These are phyloP conservation scores for Beauveria pseudobassiana DNA, from an alignment of 2,329 filamentous ascomycete genomes.

Conservation along the genomic window DNA sequence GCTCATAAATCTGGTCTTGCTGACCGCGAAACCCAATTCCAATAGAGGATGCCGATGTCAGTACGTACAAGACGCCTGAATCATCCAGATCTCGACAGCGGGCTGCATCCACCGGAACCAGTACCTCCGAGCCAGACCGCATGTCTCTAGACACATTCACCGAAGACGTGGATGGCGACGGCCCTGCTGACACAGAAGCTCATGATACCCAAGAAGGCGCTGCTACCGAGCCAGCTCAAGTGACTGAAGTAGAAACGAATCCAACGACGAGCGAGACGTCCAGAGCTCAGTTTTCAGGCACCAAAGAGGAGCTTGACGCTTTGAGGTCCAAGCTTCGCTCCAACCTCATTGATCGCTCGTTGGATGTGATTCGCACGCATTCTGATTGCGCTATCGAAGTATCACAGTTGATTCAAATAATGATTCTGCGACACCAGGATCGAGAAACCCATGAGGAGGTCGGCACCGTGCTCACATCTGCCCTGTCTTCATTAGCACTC, in stretches of 20 bases:
- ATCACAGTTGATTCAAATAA: constrained; percentile 73
- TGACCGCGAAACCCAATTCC: constrained; percentile 60
- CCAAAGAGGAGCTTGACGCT: constrained; percentile 72
- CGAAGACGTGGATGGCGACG: constrained; percentile 23
- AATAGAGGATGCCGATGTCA: constrained; percentile 47
- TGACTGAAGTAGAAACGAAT: not conserved
- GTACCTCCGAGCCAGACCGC: constrained; percentile 25
- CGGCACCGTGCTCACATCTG: constrained; percentile 74
- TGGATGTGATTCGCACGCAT: constrained; percentile 85
- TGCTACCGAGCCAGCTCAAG: not conserved
- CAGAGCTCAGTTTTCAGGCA: constrained; percentile 15
- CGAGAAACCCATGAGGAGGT: constrained; percentile 60
- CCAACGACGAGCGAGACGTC: not conserved
- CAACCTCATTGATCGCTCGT: constrained; percentile 77
- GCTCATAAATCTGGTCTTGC: constrained; percentile 51
- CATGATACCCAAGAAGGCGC: not conserved
- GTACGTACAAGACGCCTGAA: constrained; percentile 34
- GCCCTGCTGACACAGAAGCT: constrained; percentile 16
- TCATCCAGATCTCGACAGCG: constrained; percentile 21
- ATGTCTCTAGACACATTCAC: constrained; percentile 30
- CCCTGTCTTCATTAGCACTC: constrained; percentile 61
- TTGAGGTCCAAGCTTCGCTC: constrained; percentile 65
- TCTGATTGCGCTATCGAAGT: constrained; percentile 86
- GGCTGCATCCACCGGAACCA: constrained; percentile 17
- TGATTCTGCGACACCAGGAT: constrained; percentile 53